Base-by-base conservation (phyloP, 1,284 basidiomycete genomes). In the Testicularia cyperi region DNA sequence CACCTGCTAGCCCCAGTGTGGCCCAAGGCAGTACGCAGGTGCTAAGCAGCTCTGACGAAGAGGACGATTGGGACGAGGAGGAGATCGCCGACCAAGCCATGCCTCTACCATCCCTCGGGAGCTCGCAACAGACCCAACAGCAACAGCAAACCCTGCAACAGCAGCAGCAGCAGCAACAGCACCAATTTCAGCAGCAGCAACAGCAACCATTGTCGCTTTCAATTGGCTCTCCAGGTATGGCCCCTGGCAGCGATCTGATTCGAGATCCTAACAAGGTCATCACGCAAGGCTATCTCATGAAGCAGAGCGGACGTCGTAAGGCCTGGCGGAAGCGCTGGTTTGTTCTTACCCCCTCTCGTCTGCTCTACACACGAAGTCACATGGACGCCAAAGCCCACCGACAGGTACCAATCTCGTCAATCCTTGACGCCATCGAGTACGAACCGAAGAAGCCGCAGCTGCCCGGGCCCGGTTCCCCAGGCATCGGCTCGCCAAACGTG, bases 351-450 rank as follows among this genome's bases (percentile, higher is more conserved):
- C 58, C 71, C 12, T 61, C 70, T 14, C 58, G 68, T 20, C 52
- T 80, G 25, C 64, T 74, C 24, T 80, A 79, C 40, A 65, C 76
- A 6, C 52, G 74, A 2, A 78, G 72, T 25, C 79, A 80, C 44
- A 80, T 80, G 78, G 66, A 94, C 75, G 84, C 84, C 34, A 91
- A 88, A 78, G 83, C 88, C 12, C 87, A 94, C 65, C 85, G 90
- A 16, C 83, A 87, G 68, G 90, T 98, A 65, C 84, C 88, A 0
- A 84, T 96, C 29, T 79, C 83, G 6, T 85, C 88, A 39, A 88
- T 99, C 49, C 81, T 98, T 31, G 95, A 98, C 74, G 92, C 92
- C 0, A 82, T 99, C 56, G 94, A 97, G 75, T 89, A 86, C 73
- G 61, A 38, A 81, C 48, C 72, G 2, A 74, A 75, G 55, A 72